Conservation (phyloP, 1,284 basidiomycete species). For the Ustilago xerochloae region DNA sequence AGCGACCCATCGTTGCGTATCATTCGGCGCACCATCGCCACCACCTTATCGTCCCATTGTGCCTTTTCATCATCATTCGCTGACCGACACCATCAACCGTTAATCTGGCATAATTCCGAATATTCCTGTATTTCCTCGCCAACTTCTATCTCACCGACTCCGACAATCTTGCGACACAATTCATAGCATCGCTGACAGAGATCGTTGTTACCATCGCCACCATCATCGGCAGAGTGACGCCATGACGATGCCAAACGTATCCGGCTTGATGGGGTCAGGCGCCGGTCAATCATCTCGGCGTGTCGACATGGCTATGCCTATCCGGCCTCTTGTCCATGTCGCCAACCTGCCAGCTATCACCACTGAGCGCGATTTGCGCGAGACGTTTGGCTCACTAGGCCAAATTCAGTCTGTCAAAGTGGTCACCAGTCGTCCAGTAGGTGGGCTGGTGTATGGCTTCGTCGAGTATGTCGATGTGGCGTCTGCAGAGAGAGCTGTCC, state of each 20-base stretch:
- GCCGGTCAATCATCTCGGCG: conserved; percentile 10
- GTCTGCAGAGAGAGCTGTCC: conserved; percentile 93
- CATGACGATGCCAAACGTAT: conserved; percentile 28
- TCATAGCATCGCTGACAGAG: not conserved
- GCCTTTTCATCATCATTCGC: not conserved
- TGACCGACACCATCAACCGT: not conserved
- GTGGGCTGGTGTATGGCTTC: conserved; percentile 97
- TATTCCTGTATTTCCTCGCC: not conserved
- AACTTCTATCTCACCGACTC: not conserved
- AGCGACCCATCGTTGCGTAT: not conserved
- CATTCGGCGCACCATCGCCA: not conserved
- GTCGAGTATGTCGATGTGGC: conserved; percentile 94
- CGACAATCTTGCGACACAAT: not conserved
- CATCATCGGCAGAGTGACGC: not conserved
- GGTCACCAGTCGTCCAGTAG: conserved; percentile 80
- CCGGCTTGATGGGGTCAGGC: not conserved
- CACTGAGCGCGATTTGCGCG: conserved; percentile 79
- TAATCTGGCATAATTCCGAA: not conserved
- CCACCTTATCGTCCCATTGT: too few species aligned
- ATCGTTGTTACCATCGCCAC: not conserved
- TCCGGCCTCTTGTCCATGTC: conserved; percentile 31
- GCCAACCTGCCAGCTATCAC: conserved; percentile 86
- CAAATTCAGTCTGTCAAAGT: conserved; percentile 97
- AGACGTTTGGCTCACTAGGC: conserved; percentile 95
- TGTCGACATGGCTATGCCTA: conserved; percentile 14